Evolutionary conservation across 345 rosid species (phyloP), one percentile per base, ranked within the genome.

Genomic region (Salix exigua): DNA sequence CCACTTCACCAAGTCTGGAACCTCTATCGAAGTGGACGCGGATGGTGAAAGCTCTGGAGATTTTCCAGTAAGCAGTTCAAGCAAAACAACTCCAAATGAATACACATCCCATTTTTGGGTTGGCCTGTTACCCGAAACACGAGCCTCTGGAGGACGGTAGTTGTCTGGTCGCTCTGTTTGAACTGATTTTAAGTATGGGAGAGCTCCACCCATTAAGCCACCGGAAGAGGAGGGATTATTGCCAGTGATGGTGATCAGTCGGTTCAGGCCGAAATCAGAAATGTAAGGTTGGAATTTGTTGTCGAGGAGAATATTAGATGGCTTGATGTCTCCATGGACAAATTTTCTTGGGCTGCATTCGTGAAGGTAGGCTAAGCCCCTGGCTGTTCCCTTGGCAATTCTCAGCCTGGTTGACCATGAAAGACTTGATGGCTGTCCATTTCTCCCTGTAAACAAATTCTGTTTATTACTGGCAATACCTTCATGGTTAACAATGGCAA

Each of bases 331-430:
- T 48, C 97, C 99, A 19, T 96, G 99, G 42, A 94, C 89, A 21
- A 92, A 90, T 80, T 94, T 96, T 60, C 97, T 86, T 5, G 99
- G 98, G 77, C 98, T 96, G 87, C 97, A 92, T 77, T 96, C 99
- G 66, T 96, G 99, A 79, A 96, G 93, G 80, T 96, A 92, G 58
- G 99, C 99, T 74, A 96, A 35, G 61, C 98, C 99, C 63, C 94
- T 89, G 53, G 99, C 98, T 7, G 97, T 83, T 72, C 98, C 99
- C 83, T 92, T 94, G 13, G 88, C 92, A 4, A 96, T 88, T 83
- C 88, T 88, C 19, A 94, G 85, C 73, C 99, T 87, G 46, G 88
- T 89, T 82, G 97, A 81, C 99, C 99, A 96, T 38, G 97, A 89
- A 33, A 96, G 86, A 82, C 83, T 90, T 25, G 97, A 84, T 83